Conservation (phyloP, 2,329 filamentous ascomycete species). For the Bisporella sp. region DNA sequence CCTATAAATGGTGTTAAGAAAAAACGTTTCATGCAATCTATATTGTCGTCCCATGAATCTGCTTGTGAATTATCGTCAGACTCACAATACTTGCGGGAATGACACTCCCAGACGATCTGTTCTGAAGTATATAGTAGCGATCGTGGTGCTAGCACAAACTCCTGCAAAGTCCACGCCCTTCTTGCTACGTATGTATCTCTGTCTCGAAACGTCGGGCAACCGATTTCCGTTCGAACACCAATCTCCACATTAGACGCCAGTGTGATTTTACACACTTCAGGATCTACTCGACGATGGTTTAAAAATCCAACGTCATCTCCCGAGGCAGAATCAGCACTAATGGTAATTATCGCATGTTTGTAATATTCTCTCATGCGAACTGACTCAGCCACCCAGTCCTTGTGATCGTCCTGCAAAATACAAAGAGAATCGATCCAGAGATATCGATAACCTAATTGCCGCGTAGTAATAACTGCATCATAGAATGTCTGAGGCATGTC, state of each 20-base stretch:
- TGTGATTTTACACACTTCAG: neutral
- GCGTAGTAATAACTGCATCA: neutral
- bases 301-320: neutral
- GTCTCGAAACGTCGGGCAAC: neutral
- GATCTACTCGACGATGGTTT: neutral
- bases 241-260: neutral
- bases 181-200: neutral
- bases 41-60: neutral
- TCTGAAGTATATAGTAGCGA: neutral
- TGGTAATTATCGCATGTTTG: neutral
- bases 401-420: neutral
- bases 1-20: neutral
- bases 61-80: neutral
- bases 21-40: neutral
- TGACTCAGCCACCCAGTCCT: neutral
- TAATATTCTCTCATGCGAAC: neutral
- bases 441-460: neutral
- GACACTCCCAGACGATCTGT: neutral
- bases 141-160: too few species aligned
- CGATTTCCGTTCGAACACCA: neutral
- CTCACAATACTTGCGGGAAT: neutral
- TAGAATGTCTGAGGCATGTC: neutral
- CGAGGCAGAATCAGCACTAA: neutral
- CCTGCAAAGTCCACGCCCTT: neutral
- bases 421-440: neutral